These are phyloP conservation scores for Cornus florida DNA, from an alignment of 148 eudicot genomes.

Conservation along the genomic window DNA sequence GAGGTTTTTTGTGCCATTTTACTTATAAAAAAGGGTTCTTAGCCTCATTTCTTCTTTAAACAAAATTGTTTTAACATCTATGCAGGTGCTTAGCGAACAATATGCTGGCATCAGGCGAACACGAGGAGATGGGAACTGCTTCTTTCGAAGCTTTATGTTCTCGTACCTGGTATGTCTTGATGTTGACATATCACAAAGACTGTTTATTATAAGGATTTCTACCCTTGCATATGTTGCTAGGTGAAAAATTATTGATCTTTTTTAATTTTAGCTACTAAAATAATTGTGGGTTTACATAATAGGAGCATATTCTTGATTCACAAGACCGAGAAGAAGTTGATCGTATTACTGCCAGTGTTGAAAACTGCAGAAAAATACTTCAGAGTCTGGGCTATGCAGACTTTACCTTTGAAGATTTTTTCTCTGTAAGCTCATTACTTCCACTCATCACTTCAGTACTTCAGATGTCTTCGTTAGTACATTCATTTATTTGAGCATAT, in stretches of 20 bases:
- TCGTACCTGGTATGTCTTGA: conserved; percentile 67
- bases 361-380: conserved; percentile 77
- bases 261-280: conserved; percentile 12
- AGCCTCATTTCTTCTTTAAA: background rate
- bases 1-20: background rate
- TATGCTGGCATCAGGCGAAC: conserved; percentile 83
- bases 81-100: conserved; percentile 66
- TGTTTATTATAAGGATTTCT: background rate
- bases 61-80: background rate
- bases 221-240: background rate
- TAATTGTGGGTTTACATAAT: conserved; percentile 18
- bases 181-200: background rate
- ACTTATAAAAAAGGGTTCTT: too few species aligned
- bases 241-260: background rate
- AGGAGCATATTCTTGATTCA: conserved; percentile 86
- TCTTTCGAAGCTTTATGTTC: conserved; percentile 95
- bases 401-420: conserved; percentile 95
- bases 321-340: conserved; percentile 80
- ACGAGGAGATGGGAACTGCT: conserved; percentile 97
- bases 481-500: background rate
- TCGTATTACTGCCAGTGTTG: conserved; percentile 65
- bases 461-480: background rate
- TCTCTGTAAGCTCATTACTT: conserved; percentile 43
- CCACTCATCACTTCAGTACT: background rate
- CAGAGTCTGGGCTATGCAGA: conserved; percentile 85